phyloP scores from a whole-genome alignment of 2,329 filamentous ascomycete genomes.

The Curvularia sp. region DNA sequence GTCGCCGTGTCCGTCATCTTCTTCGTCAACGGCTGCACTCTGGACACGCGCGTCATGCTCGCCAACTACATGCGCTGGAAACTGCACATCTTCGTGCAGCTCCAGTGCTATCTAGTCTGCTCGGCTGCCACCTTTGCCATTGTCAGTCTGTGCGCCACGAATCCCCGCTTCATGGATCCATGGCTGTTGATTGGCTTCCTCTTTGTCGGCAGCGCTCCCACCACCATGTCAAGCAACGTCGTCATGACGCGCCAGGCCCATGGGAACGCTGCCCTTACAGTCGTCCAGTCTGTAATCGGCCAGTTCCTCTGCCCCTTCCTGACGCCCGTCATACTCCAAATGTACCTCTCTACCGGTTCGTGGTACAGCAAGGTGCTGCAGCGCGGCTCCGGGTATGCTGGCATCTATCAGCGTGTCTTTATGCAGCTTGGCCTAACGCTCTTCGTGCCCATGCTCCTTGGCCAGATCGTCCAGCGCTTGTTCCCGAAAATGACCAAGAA shows the following conservation, averaged over 20 bases:
- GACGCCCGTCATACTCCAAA: slow-evolving; percentile 68
- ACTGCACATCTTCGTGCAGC: slow-evolving; percentile 71
- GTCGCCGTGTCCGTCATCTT: slow-evolving; percentile 74
- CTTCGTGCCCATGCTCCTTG: slow-evolving; percentile 68
- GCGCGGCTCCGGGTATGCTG: slow-evolving; percentile 60
- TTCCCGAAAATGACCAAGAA: slow-evolving; percentile 63
- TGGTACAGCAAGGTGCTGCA: slow-evolving; percentile 66
- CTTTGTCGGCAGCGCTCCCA: slow-evolving; percentile 72
- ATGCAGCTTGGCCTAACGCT: slow-evolving; percentile 73
- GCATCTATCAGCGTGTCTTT: slow-evolving; percentile 71
- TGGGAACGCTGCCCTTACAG: slow-evolving; percentile 61
- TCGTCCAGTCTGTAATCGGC: slow-evolving; percentile 72
- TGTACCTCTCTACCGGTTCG: slow-evolving; percentile 62
- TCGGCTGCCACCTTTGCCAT: slow-evolving; percentile 67
- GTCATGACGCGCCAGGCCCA: slow-evolving; percentile 75
- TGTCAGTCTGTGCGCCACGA: slow-evolving; percentile 60
- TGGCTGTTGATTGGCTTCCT: slow-evolving; percentile 73
- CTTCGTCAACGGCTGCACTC: slow-evolving; percentile 73
- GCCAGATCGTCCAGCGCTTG: slow-evolving; percentile 65
- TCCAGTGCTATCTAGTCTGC: slow-evolving; percentile 71
- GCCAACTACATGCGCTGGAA: slow-evolving; percentile 71
- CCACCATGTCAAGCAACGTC: slow-evolving; percentile 75
- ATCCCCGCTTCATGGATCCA: slow-evolving; percentile 63
- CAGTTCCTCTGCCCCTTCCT: slow-evolving; percentile 74
- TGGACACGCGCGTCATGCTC: slow-evolving; percentile 67